Conservation (phyloP, 495 filamentous ascomycete genomes). For the Aspergillus incahuasiensis region DNA sequence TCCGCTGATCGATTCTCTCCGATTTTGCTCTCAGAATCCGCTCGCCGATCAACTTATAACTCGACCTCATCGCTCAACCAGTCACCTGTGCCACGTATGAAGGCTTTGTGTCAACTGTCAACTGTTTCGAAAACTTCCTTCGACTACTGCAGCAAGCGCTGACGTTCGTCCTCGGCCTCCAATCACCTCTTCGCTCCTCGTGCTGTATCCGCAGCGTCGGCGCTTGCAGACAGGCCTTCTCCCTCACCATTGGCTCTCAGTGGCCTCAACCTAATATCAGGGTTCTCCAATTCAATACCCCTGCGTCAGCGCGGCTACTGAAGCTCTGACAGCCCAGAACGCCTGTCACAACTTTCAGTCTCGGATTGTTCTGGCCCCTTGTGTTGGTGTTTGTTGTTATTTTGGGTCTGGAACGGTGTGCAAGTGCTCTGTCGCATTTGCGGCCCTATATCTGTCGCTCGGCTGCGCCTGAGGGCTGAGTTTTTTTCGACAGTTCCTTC, state of each 20-base stretch:
- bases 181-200: constrained; percentile 5
- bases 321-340: constrained; percentile 18
- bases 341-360: constrained; percentile 10
- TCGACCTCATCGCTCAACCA: constrained; percentile 9
- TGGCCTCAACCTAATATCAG: constrained; percentile 7
- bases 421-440: neutral
- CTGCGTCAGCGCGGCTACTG: constrained; percentile 22
- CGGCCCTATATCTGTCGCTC: constrained; percentile 12
- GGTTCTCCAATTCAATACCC: constrained; percentile 16
- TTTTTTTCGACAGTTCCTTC: constrained; percentile 1
- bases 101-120: constrained; percentile 6
- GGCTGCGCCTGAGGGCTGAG: neutral
- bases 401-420: constrained; percentile 3
- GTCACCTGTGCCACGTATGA: constrained; percentile 17
- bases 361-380: constrained; percentile 14
- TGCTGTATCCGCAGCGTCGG: constrained; percentile 20
- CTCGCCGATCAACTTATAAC: constrained; percentile 5
- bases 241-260: constrained; percentile 19
- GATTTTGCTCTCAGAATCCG: neutral
- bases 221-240: constrained; percentile 15
- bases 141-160: constrained; percentile 19
- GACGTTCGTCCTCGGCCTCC: constrained; percentile 11
- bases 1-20: neutral
- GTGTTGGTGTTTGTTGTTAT: constrained; percentile 17
- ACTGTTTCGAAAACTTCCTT: constrained; percentile 11